Evolutionary conservation across 2,329 filamentous ascomycete species (phyloP).

Genomic region (Penicillium thymicola): DNA sequence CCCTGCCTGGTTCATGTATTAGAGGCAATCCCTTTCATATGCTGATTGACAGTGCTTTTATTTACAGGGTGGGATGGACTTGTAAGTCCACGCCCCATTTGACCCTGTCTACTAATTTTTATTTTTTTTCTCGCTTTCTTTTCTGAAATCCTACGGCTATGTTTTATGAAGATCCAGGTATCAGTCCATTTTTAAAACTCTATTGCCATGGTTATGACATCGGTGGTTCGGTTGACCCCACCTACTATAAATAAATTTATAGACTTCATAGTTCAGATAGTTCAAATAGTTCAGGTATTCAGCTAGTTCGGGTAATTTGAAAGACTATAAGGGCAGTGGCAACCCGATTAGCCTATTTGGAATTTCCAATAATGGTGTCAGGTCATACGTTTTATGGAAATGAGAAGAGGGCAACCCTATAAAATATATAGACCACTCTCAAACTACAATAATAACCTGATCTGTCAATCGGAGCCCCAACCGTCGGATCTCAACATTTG

Average conservation of each 20-base stretch:
- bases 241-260: constrained; percentile 5
- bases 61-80: background rate
- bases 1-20: background rate
- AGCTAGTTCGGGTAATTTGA: background rate
- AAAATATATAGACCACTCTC: background rate
- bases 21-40: background rate
- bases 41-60: background rate
- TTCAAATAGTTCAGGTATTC: no score
- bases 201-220: constrained; percentile 16
- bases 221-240: constrained; percentile 9
- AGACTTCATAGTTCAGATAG: background rate
- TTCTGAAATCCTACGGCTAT: background rate
- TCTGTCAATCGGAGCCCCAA: no score
- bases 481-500: no score
- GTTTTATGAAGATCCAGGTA: background rate
- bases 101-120: background rate
- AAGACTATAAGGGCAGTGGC: background rate
- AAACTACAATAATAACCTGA: background rate
- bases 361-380: background rate
- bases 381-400: background rate
- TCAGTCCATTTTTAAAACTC: background rate
- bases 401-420: background rate
- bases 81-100: background rate
- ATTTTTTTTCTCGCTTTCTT: background rate
- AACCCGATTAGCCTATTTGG: background rate